Base-by-base conservation (phyloP, 345 rosid species). In the Gossypium ekmanianum region DNA sequence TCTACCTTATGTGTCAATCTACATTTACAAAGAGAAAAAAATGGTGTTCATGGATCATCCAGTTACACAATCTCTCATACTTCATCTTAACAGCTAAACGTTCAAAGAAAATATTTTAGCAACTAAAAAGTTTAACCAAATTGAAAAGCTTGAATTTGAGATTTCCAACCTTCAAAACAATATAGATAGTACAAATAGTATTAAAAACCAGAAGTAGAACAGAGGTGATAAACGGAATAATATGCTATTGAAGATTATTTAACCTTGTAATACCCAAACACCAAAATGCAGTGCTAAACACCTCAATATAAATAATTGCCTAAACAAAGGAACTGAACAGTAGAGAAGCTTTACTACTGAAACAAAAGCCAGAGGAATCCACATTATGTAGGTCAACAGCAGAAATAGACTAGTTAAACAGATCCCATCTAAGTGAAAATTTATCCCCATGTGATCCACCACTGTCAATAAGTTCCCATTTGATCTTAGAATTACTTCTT, bases 11-110 rank as follows among this genome's bases (percentile, higher is more conserved):
- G n/a, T 66, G 64, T 59, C 64, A 24, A 17, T 41, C 14, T 10
- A 3, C 51, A 43, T 43, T 18, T 43, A 18, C 9, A 5, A 39
- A 41, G 50, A 13, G 14, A 10, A 61, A 61, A 41, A 65, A 44
- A 44, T 0, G 52, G 54, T 20, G 52, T 66, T 61, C 17, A 20
- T 66, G 17, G 20, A 41, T 65, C 51, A 43, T 43, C 27, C 11
- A 65, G 29, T 43, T 65, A 11, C 1, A 4, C n/a, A 64, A 66
- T 12, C 29, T 45, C 16, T 17, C 50, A 64, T 39, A 20, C 68
- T 39, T 64, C 68, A 64, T 64, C 68, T 63, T 41, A 39, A 63
- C 68, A 39, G 47, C 24, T 39, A 43, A 64, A 64, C 48, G 48
- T 41, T 64, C 47, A 34, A 27, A 34, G 41, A 5, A 34, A 34